Evolutionary conservation across 2,329 filamentous ascomycete genomes (phyloP).

Genomic region (Diaporthe nobilis): DNA sequence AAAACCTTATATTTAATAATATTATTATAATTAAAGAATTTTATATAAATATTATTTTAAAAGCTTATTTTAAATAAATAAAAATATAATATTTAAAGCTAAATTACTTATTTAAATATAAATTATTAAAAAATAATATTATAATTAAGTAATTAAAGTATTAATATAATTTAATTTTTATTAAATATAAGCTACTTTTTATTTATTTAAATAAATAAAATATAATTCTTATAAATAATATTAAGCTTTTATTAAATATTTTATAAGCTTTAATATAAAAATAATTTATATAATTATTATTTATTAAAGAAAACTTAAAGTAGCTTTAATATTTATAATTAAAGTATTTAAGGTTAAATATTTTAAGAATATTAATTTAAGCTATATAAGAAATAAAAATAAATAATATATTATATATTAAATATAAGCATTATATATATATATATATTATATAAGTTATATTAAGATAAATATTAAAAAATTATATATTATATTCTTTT

Average conservation of each 20-base stretch:
- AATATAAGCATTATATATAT: not conserved
- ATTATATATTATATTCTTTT: too few species aligned
- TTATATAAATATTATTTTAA: conserved; percentile 7
- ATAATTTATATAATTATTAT: not conserved
- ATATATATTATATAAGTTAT: not conserved
- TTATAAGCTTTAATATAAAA: not conserved
- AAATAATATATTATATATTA: not conserved
- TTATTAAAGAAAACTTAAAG: not conserved
- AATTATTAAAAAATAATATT: too few species aligned
- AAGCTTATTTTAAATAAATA: not conserved
- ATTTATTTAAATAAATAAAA: not conserved
- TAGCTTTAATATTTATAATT: not conserved
- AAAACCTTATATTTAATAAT: too few species aligned
- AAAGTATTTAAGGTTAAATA: too few species aligned
- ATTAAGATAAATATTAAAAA: too few species aligned
- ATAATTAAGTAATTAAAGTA: not conserved
- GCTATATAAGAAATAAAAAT: not conserved
- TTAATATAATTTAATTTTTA: not conserved
- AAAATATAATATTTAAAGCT: not conserved
- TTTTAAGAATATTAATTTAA: not conserved
- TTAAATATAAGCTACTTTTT: too few species aligned
- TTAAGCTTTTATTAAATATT: too few species aligned
- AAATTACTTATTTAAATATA: not conserved
- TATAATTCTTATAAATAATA: not conserved
- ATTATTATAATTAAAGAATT: not conserved